These are phyloP conservation scores for Scleroderma citrinum DNA, from an alignment of 768 basidiomycete genomes.

Conservation along the genomic window DNA sequence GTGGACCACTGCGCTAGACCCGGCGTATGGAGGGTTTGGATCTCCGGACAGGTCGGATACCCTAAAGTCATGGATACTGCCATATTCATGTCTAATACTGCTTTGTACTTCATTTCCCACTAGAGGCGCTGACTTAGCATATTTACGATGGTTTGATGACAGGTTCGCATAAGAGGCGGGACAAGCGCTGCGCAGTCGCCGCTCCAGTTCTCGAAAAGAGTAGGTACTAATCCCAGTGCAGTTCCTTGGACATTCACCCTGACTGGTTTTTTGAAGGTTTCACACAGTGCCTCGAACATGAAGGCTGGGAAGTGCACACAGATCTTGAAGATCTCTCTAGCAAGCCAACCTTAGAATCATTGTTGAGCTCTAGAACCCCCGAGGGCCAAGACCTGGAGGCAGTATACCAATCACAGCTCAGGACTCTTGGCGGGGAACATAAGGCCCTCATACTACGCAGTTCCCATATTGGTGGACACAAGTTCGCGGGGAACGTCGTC, in stretches of 20 bases:
- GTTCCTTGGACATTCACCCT: conserved; percentile 8
- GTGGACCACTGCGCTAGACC: conserved; percentile 60
- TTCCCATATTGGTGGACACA: conserved; percentile 92
- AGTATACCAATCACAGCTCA: conserved; percentile 42
- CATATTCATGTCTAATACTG: conserved; percentile 86
- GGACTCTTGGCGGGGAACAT: conserved; percentile 46
- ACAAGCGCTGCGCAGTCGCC: conserved; percentile 86
- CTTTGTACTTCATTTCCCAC: conserved; percentile 52
- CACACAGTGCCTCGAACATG: conserved; percentile 51
- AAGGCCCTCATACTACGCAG: conserved; percentile 79
- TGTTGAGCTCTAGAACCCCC: neutral
- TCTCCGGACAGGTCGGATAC: conserved; percentile 37
- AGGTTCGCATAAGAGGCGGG: conserved; percentile 93
- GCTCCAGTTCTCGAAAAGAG: conserved; percentile 79
- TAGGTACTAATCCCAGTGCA: conserved; percentile 27
- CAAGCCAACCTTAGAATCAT: conserved; percentile 22
- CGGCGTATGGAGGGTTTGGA: conserved; percentile 46
- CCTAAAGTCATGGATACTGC: conserved; percentile 72
- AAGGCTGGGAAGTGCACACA: conserved; percentile 73
- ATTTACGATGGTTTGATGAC: neutral
- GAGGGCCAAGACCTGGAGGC: conserved; percentile 40
- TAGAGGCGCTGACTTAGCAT: neutral
- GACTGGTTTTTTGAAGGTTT: conserved; percentile 41
- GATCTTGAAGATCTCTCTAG: conserved; percentile 56
- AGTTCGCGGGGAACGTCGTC: conserved; percentile 86